Percentiles rank a stretch among this genome's conserved stretches.
Conservation (phyloP, 495 filamentous ascomycete genomes). For the Bathelium albidoporum region DNA sequence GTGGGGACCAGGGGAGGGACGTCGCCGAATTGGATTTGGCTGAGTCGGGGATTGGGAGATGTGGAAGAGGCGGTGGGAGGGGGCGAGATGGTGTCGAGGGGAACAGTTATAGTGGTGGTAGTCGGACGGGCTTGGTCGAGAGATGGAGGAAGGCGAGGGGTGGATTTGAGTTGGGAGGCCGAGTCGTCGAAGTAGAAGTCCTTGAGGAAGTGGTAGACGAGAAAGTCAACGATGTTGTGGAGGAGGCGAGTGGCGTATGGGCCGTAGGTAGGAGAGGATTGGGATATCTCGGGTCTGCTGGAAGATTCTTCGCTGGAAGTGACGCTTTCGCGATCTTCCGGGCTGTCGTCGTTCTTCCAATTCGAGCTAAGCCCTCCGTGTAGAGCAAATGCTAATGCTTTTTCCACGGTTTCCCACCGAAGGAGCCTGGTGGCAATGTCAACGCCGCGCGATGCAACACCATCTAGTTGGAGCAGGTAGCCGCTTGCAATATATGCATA, state of each 20-base stretch:
- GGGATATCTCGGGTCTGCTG: slow-evolving; percentile 1
- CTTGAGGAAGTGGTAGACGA: slow-evolving; percentile 22
- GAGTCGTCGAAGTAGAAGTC: slow-evolving; percentile 25
- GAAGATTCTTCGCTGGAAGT: slow-evolving; percentile 18
- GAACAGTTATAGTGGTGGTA: no score
- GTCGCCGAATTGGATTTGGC: not conserved
- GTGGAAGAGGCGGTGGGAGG: slow-evolving; percentile 4
- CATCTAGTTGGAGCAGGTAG: slow-evolving; percentile 17
- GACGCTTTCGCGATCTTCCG: slow-evolving; percentile 13
- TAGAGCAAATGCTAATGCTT: slow-evolving; percentile 22
- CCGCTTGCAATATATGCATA: slow-evolving; percentile 24
- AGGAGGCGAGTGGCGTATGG: slow-evolving; percentile 18
- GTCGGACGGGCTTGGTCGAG: no score
- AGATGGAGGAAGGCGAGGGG: not conserved
- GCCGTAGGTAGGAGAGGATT: slow-evolving; percentile 13
- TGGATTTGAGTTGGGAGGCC: slow-evolving; percentile 20
- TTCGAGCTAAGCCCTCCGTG: slow-evolving; percentile 15
- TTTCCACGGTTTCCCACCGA: slow-evolving; percentile 29
- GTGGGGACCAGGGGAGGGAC: not conserved
- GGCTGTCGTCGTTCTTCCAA: slow-evolving; percentile 14
- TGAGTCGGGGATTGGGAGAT: slow-evolving; percentile 7
- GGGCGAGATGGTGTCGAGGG: no score
- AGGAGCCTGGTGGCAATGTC: slow-evolving; percentile 20
- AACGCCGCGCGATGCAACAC: slow-evolving; percentile 19
- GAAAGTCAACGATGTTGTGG: slow-evolving; percentile 24